phyloP scores from a whole-genome alignment of 192 early-diverging fungal genomes.

The Obelidium mucronatum region DNA sequence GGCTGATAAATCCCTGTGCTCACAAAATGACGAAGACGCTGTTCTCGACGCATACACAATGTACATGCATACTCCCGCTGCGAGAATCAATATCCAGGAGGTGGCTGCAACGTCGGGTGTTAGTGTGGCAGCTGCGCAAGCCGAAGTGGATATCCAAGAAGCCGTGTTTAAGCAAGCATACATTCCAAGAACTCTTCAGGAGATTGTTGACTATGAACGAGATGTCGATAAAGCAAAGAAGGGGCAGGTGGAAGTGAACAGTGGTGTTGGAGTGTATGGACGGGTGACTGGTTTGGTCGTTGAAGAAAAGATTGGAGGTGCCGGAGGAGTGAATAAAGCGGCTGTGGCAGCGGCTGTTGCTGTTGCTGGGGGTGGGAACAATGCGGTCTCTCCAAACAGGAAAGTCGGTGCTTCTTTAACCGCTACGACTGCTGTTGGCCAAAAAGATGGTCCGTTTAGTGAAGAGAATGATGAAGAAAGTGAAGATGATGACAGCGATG shows the following conservation, averaged over 20 bases:
- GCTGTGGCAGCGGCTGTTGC: not conserved
- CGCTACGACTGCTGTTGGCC: not conserved
- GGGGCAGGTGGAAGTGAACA: constrained; percentile 67
- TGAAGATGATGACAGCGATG: constrained; percentile 41
- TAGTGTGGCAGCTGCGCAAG: constrained; percentile 39
- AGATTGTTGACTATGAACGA: constrained; percentile 86
- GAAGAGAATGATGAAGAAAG: constrained; percentile 28
- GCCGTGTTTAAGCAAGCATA: constrained; percentile 91
- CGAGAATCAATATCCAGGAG: not conserved
- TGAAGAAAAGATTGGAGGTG: constrained; percentile 3
- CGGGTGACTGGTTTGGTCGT: constrained; percentile 13
- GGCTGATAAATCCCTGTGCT: constrained; percentile 50
- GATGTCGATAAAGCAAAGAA: constrained; percentile 78
- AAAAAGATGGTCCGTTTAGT: not conserved
- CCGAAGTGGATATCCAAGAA: constrained; percentile 70
- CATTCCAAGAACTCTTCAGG: constrained; percentile 90
- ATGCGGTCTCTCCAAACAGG: not conserved
- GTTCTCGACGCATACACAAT: constrained; percentile 64
- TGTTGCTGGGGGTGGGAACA: not conserved
- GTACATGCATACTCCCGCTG: not conserved
- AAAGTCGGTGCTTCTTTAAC: too few relatives aligned
- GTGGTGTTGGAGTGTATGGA: constrained; percentile 14
- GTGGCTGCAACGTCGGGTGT: not conserved
- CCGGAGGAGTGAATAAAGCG: not conserved
- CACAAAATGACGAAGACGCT: constrained; percentile 62